A percentile compares a stretch with the other conserved stretches of the same genome.
Conservation (phyloP, 1,139 yeast species). For the Komagataea norvegica region DNA sequence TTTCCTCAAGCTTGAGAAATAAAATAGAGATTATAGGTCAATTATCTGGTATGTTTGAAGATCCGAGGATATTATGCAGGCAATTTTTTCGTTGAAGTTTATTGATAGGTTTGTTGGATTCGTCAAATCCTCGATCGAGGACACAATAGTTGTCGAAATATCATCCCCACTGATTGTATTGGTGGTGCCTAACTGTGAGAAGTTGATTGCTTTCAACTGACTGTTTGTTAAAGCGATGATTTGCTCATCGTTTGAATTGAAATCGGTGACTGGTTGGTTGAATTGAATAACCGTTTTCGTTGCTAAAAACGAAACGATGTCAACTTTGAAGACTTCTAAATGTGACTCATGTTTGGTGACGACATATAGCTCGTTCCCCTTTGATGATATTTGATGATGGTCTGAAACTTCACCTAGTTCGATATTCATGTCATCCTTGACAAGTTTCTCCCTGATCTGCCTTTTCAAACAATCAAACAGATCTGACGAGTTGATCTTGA, state of each 20-base stretch:
- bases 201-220: conserved; percentile 3
- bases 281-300: conserved; percentile 7
- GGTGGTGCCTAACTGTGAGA: neutral
- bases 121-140: neutral
- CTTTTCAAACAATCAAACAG: conserved; percentile 17
- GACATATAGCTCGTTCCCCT: conserved; percentile 10
- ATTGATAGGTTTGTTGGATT: conserved; percentile 31
- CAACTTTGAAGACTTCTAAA: conserved; percentile 15
- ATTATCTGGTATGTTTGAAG: conserved; percentile 38
- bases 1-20: conserved; percentile 1
- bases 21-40: conserved; percentile 7
- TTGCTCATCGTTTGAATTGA: conserved; percentile 10
- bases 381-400: conserved; percentile 13
- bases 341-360: conserved; percentile 9
- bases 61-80: conserved; percentile 40
- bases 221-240: conserved; percentile 3
- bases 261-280: conserved; percentile 9
- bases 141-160: neutral
- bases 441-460: conserved; percentile 7
- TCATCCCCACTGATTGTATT: neutral
- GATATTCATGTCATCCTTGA: conserved; percentile 5
- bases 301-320: neutral
- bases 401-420: conserved; percentile 19
- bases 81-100: conserved; percentile 30
- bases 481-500: conserved; percentile 22